Evolutionary conservation across 2,329 filamentous ascomycete species (phyloP).

Genomic region (Aspergillus brunneoviolaceus): DNA sequence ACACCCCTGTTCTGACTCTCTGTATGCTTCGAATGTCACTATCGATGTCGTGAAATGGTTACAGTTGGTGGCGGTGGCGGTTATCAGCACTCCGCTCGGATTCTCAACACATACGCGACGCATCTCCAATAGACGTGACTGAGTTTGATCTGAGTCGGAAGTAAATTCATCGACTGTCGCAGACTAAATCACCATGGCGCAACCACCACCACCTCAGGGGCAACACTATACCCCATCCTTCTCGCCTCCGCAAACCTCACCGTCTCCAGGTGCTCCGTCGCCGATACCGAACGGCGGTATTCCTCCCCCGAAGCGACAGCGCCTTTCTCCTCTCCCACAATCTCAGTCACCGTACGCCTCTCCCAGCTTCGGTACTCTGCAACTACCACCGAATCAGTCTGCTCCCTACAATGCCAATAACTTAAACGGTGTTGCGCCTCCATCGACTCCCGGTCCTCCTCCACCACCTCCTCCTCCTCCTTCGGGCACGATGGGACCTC

Average conservation of each 20-base stretch:
- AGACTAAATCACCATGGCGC: constrained; percentile 52
- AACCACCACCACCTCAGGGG: constrained; percentile 48
- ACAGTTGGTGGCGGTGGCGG: constrained; percentile 35
- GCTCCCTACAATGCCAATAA: constrained; percentile 40
- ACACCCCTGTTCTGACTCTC: not conserved
- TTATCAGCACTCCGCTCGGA: constrained; percentile 41
- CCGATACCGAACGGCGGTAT: constrained; percentile 47
- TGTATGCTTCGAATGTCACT: constrained; percentile 18
- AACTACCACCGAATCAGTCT: constrained; percentile 38
- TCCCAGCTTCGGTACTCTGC: constrained; percentile 55
- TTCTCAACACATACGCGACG: constrained; percentile 31
- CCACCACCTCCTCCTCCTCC: constrained; percentile 38
- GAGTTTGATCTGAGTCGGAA: constrained; percentile 18
- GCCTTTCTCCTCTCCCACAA: constrained; percentile 66
- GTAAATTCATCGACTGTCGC: constrained; percentile 3
- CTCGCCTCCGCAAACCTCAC: constrained; percentile 62
- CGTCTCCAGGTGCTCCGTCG: constrained; percentile 60
- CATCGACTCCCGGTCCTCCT: constrained; percentile 40
- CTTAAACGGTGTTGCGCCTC: constrained; percentile 56
- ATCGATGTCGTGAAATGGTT: constrained; percentile 38
- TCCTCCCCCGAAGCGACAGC: constrained; percentile 71
- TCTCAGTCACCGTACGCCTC: constrained; percentile 64
- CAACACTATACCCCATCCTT: constrained; percentile 55
- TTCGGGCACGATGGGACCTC: constrained; percentile 60
- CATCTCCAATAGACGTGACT: constrained; percentile 22